Evolutionary conservation across 176 grass and related monocot species (phyloP), one percentile per base, ranked within the genome.

Genomic region (Eleusine coracana): DNA sequence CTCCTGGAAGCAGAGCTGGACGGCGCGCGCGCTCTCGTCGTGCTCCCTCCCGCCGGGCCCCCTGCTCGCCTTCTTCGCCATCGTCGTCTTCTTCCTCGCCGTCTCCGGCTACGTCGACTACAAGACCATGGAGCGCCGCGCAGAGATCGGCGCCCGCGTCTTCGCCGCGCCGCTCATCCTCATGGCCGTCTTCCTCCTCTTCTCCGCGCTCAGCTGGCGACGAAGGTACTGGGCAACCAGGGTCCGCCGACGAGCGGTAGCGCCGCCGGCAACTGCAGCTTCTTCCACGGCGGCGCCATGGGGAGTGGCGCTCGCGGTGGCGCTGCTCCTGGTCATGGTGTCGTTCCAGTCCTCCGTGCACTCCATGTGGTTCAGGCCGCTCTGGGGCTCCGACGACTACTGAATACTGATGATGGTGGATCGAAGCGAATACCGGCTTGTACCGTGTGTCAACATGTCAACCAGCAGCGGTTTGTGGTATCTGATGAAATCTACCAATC

Each of bases 41-140:
- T 68, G 83, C 52, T 89, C 92, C 7, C 84, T 98, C 54, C 95
- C 90, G 58, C 95, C 92, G 29, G 46, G 68, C 11, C 81, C 80
- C 61, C 90, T 98, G 61, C 82, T 98, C 6, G 84, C 65, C 75
- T 80, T 98, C 85, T 98, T 93, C 70, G 82, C 90, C 82, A 98
- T 98, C 80, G 86, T 98, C 66, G 31, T 92, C 61, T 94, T 91
- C 84, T 93, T 98, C 86, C 75, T 95, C 54, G 85, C 66, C 10
- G 46, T 89, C 70, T 98, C 95, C 38, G 91, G 77, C 55, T 84
- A 91, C 65, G 83, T 91, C 7, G 82, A 97, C 58, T 94, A 94
- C 86, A 87, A 85, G 69, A 78, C 74, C 14, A 34, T 94, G 1
- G 72, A 92, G 67, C 88, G 80, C 31, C 90, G 90, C 31, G 85